Evolutionary conservation across 2,329 filamentous ascomycete genomes (phyloP), one percentile per base, ranked within the genome.

Genomic region (Endoconidiophora polonica): DNA sequence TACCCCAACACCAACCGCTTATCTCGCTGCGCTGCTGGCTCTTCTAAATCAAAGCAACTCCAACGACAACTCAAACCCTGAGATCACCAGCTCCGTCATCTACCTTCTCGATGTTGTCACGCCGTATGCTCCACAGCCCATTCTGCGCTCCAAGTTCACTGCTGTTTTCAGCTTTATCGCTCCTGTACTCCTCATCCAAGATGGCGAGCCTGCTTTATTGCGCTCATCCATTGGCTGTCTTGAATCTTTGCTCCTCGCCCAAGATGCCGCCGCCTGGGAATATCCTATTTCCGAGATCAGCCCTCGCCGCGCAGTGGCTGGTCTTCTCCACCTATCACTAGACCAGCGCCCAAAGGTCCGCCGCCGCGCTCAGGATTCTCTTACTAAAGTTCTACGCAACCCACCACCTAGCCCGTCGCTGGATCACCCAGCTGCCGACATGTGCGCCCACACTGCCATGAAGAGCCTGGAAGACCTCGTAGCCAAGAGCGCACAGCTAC

Each of bases 51-150:
- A 93, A 66, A 81, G 86, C 24, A 74, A 83, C 49, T 77, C 73
- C 38, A 71, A 66, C 56, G 81, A 78, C 47, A 77, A 78, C 49
- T 70, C 83, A 50, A 90, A 90, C 62, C 84, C 85, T 63, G 86
- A 93, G 56, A 71, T 93, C 54, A 83, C 85, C 29, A 79, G 83
- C 20, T 85, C 90, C 2, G 83, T 93, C 56, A 83, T 98, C 58
- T 98, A 98, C 66, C 80, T 98, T 14, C 86, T 98, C 68, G 90
- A 98, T 66, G 72, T 94, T 57, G 77, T 95, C 58, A 91, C 87
- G 14, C 83, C 84, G 53, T 84, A 81, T 66, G 80, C 88, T 54
- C 86, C 91, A 49, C 76, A 85, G 54, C 78, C 88, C 54, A 79
- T 98, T 53, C 81, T 98, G 52, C 85, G 88, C 60, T 83, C 86